A percentile compares a stretch with the other conserved stretches of the same genome.
Conservation (phyloP, 306 rosid genomes). For the Dalbergia cultrata region DNA sequence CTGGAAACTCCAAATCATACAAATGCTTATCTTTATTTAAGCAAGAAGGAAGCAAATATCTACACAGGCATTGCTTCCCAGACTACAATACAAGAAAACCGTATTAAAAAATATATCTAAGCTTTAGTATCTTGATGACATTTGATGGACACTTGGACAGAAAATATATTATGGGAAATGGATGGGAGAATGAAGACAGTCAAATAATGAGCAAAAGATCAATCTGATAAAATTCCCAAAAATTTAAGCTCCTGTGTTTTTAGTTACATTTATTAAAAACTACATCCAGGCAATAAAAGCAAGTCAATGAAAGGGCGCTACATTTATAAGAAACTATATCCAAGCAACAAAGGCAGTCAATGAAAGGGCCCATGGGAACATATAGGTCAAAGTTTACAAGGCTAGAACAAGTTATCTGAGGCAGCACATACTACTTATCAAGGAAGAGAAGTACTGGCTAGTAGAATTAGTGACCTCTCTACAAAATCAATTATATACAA, state of each 20-base stretch:
- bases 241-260: neutral
- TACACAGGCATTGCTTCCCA: constrained; percentile 94
- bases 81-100: constrained; percentile 65
- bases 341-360: constrained; percentile 31
- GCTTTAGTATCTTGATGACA: constrained; percentile 39
- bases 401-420: constrained; percentile 29
- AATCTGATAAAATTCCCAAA: constrained; percentile 13
- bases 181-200: constrained; percentile 13
- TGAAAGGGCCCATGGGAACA: constrained; percentile 20
- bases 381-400: constrained; percentile 33
- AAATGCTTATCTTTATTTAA: constrained; percentile 64
- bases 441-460: neutral
- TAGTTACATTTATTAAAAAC: constrained; percentile 20
- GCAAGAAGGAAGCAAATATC: constrained; percentile 75
- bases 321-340: too few species aligned
- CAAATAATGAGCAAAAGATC: neutral
- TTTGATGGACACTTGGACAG: neutral
- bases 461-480: constrained; percentile 23
- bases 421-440: constrained; percentile 16
- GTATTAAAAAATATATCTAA: constrained; percentile 38
- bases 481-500: constrained; percentile 34
- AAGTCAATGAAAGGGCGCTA: constrained; percentile 14
- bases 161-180: constrained; percentile 24
- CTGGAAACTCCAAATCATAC: constrained; percentile 67
- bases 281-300: constrained; percentile 28